Evolutionary conservation across 176 grass and related monocot species (phyloP).

Genomic region (Dendrocalamus sinicus): DNA sequence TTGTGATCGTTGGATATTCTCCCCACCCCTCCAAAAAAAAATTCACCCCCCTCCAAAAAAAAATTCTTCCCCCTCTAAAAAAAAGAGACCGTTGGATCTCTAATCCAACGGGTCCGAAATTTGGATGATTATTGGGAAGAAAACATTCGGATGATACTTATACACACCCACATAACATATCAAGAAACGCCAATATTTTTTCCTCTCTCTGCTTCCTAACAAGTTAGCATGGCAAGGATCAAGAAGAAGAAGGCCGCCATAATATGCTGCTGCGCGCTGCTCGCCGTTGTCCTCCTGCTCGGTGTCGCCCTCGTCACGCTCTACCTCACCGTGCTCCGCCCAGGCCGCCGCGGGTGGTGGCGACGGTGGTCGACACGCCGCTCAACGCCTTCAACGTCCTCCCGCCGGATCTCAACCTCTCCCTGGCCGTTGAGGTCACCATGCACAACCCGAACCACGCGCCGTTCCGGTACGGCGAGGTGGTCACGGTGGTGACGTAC

Average conservation of each 20-base stretch:
- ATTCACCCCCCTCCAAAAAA: too few relatives aligned
- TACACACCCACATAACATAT: background rate
- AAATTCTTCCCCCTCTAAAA: too few relatives aligned
- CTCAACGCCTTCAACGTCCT: conserved; percentile 30
- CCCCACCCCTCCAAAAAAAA: too few relatives aligned
- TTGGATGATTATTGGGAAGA: too few relatives aligned
- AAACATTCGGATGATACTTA: too few relatives aligned
- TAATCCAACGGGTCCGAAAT: too few relatives aligned
- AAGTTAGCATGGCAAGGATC: conserved; percentile 16
- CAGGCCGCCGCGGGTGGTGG: conserved; percentile 41
- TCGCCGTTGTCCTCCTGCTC: conserved; percentile 34
- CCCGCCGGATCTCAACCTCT: conserved; percentile 49
- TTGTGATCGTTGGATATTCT: too few relatives aligned
- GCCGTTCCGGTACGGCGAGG: conserved; percentile 48
- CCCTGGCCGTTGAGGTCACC: conserved; percentile 41
- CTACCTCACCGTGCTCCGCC: conserved; percentile 58
- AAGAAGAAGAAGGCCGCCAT: conserved; percentile 17
- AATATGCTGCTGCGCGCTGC: conserved; percentile 37
- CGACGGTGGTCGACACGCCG: conserved; percentile 36
- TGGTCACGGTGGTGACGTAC: conserved; percentile 50
- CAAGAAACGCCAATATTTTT: background rate
- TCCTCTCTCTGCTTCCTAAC: background rate
- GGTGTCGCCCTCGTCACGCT: conserved; percentile 36
- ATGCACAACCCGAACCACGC: conserved; percentile 68
- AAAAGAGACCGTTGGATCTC: too few relatives aligned